A percentile compares a stretch with the other conserved stretches of the same genome.
Evolutionary conservation across 208 protist genomes (phyloP).

Genomic region (Acanthamoeba polyphaga): DNA sequence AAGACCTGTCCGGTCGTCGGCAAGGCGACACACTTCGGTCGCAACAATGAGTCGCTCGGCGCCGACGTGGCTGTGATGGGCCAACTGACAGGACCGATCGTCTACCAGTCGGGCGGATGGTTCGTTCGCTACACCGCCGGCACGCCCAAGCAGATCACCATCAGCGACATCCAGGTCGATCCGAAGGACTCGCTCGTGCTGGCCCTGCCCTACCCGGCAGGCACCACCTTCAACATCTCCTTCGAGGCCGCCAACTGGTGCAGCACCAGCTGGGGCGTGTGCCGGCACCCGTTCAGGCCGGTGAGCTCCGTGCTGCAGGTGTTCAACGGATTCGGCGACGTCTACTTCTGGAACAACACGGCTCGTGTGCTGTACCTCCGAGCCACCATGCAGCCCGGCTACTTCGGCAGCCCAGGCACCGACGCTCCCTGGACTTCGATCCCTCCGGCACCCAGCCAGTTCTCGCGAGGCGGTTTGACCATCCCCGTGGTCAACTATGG

Average conservation of each 20-base stretch:
- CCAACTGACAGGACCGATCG: neutral
- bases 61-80: neutral
- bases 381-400: constrained; percentile 31
- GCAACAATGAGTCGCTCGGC: constrained; percentile 22
- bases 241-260: constrained; percentile 5
- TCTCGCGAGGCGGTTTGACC: neutral
- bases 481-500: neutral
- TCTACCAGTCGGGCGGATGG: neutral
- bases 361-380: constrained; percentile 1
- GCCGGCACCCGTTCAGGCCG: constrained; percentile 1
- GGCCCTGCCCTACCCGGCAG: constrained; percentile 18
- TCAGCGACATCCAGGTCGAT: neutral
- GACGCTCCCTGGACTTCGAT: neutral
- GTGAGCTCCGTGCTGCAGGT: neutral
- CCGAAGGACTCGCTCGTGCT: constrained; percentile 24
- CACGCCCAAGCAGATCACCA: constrained; percentile 27
- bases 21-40: constrained; percentile 9
- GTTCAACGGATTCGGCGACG: constrained; percentile 20
- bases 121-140: constrained; percentile 23
- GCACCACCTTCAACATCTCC: constrained; percentile 20
- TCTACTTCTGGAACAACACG: constrained; percentile 21
- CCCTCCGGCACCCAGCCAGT: neutral
- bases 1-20: neutral
- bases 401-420: neutral
- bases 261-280: neutral